A percentile compares a stretch with the other conserved stretches of the same genome.
Conservation (phyloP, 768 basidiomycete species). For the Trametopsis cervina region DNA sequence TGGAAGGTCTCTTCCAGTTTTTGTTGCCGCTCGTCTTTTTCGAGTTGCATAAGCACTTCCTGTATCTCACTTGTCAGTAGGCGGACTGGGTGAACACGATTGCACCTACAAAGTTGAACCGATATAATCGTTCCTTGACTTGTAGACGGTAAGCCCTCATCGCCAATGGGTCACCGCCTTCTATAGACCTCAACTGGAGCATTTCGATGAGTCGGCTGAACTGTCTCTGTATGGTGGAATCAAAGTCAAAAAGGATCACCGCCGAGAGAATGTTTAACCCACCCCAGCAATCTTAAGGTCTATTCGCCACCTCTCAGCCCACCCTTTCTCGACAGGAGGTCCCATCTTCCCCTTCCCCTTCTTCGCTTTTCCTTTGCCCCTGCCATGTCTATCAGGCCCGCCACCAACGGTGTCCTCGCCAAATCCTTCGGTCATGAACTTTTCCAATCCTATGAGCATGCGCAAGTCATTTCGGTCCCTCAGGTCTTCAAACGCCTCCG, state of each 20-base stretch:
- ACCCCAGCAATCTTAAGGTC: conserved; percentile 90
- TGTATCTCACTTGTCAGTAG: conserved; percentile 21
- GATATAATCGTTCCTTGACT: conserved; percentile 87
- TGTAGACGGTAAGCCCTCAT: conserved; percentile 73
- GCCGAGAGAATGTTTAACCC: conserved; percentile 1
- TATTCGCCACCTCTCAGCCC: conserved; percentile 75
- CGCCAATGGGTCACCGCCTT: conserved; percentile 48
- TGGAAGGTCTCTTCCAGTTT: conserved; percentile 93
- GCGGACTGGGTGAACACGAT: neutral
- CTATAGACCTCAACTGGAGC: conserved; percentile 69
- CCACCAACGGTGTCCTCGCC: conserved; percentile 25
- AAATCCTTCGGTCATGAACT: conserved; percentile 70
- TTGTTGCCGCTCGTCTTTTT: conserved; percentile 78
- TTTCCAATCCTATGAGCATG: conserved; percentile 58
- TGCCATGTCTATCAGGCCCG: conserved; percentile 17
- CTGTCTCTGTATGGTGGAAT: conserved; percentile 76
- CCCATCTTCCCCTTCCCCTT: conserved; percentile 53
- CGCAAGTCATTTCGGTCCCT: conserved; percentile 86
- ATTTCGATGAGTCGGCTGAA: conserved; percentile 90
- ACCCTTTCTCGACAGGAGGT: conserved; percentile 68
- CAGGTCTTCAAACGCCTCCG: conserved; percentile 95
- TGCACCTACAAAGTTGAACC: conserved; percentile 87
- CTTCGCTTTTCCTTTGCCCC: conserved; percentile 29
- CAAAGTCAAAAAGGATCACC: conserved; percentile 4
- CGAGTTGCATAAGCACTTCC: conserved; percentile 86